Evolutionary conservation across 805 yeast species (phyloP).

Genomic region (Yamadazyma philogaea): DNA sequence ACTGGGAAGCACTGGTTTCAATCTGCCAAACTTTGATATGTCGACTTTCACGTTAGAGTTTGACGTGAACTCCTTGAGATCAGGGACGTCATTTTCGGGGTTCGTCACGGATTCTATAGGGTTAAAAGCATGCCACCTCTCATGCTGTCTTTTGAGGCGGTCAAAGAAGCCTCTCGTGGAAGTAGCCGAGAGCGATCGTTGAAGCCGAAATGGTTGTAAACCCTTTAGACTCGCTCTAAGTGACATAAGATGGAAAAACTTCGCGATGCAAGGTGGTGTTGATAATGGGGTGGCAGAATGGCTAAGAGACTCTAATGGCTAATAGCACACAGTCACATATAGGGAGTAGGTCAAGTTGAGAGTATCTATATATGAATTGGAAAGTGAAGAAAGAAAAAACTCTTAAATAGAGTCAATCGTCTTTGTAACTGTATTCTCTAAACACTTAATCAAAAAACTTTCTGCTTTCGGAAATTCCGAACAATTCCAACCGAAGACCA

Average conservation of each 20-base stretch:
- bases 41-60: slow-evolving; percentile 13
- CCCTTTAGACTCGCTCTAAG: not conserved
- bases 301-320: not conserved
- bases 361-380: too few species aligned
- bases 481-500: slow-evolving; percentile 84
- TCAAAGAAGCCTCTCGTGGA: not conserved
- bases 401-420: not conserved
- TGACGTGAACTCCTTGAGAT: slow-evolving; percentile 16
- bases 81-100: slow-evolving; percentile 10
- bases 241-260: not conserved
- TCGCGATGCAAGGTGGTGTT: not conserved
- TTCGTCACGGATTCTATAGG: slow-evolving; percentile 12
- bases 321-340: too few species aligned
- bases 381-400: not conserved
- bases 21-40: slow-evolving; percentile 13
- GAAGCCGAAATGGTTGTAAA: not conserved
- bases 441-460: slow-evolving; percentile 74
- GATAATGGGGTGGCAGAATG: not conserved
- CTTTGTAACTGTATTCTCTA: not conserved
- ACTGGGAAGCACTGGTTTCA: slow-evolving; percentile 47
- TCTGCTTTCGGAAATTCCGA: slow-evolving; percentile 81
- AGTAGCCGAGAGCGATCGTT: not conserved
- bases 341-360: too few species aligned
- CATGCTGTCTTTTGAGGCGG: not conserved
- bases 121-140: slow-evolving; percentile 1